phyloP scores from a whole-genome alignment of 208 protist species.

The Histomonas meleagridis region DNA sequence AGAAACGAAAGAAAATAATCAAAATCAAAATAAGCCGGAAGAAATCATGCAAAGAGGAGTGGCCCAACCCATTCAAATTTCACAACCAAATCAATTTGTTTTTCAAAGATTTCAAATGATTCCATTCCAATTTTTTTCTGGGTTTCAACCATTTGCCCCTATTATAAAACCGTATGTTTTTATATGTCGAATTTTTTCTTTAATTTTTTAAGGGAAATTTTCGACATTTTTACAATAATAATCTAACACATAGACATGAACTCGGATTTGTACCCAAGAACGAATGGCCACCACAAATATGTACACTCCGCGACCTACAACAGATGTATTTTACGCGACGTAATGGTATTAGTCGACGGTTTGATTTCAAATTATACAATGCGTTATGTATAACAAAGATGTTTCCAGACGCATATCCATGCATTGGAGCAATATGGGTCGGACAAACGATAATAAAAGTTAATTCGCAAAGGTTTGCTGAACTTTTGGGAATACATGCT shows the following conservation, averaged over 20 bases:
- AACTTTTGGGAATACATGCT: not conserved
- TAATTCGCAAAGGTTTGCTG: not conserved
- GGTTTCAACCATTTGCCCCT: not conserved
- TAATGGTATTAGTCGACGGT: not conserved
- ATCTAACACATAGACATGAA: slow-evolving; percentile 36
- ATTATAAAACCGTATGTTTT: slow-evolving; percentile 20
- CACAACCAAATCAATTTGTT: not conserved
- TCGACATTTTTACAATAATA: not conserved
- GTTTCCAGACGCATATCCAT: not conserved
- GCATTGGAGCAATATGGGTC: not conserved
- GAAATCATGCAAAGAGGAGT: too few relatives aligned
- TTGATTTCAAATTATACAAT: not conserved
- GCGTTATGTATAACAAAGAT: not conserved
- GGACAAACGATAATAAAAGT: not conserved
- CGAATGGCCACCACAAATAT: not conserved
- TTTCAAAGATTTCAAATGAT: not conserved
- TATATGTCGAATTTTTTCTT: not conserved
- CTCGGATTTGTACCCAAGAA: not conserved
- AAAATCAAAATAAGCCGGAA: too few relatives aligned
- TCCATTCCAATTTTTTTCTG: not conserved
- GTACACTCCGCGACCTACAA: not conserved
- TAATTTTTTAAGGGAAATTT: not conserved
- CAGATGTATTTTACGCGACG: not conserved
- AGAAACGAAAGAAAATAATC: too few relatives aligned
- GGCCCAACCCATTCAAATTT: too few relatives aligned